Evolutionary conservation across 768 basidiomycete species (phyloP).

Genomic region (Suillus plorans): DNA sequence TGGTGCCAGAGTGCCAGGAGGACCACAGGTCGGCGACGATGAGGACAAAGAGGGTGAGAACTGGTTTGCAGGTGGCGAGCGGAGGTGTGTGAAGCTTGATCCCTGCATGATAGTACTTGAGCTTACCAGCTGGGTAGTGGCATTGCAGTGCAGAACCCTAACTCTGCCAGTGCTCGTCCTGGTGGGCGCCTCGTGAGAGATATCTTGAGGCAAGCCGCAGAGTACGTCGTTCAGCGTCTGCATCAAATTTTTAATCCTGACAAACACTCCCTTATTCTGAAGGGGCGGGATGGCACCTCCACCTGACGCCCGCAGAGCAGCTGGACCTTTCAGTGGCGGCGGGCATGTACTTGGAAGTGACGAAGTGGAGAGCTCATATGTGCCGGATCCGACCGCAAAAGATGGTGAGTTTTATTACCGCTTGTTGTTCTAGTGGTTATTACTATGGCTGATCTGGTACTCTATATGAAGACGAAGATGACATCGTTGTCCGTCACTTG

Average conservation of each 20-base stretch:
- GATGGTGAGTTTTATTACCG: conserved; percentile 15
- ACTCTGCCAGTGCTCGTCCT: conserved; percentile 39
- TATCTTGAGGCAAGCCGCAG: conserved; percentile 76
- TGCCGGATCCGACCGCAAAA: conserved; percentile 69
- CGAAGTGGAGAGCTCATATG: conserved; percentile 72
- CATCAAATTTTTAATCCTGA: background rate
- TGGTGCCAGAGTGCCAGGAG: conserved; percentile 17
- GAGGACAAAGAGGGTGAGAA: conserved; percentile 54
- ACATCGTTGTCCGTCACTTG: conserved; percentile 67
- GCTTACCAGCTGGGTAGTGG: conserved; percentile 52
- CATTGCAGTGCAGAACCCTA: conserved; percentile 85
- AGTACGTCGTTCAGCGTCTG: conserved; percentile 48
- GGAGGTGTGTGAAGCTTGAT: conserved; percentile 53
- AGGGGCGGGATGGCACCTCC: conserved; percentile 20
- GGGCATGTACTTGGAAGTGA: conserved; percentile 90
- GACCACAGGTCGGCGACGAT: conserved; percentile 42
- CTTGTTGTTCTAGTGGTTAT: background rate
- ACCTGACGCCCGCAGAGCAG: conserved; percentile 15
- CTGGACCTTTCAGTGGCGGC: conserved; percentile 55
- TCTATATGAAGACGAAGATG: conserved; percentile 37
- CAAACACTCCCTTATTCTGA: background rate
- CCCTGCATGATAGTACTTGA: background rate
- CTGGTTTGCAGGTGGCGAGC: conserved; percentile 94
- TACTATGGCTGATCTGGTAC: background rate
- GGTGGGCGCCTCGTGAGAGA: conserved; percentile 66